phyloP scores from a whole-genome alignment of 1,284 basidiomycete genomes.

The Apiotrichum domesticum region DNA sequence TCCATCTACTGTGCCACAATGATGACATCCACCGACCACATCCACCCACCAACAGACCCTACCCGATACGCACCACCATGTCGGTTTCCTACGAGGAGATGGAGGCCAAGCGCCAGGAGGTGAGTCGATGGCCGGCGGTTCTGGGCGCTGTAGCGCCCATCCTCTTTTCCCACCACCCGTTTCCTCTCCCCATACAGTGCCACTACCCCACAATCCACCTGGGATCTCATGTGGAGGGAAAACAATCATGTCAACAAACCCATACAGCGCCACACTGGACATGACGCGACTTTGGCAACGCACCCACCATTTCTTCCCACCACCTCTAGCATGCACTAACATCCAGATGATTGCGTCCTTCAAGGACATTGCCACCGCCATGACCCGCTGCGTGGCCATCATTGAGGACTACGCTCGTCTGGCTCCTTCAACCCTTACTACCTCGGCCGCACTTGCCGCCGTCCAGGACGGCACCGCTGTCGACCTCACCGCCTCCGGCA shows the following conservation, averaged over 20 bases:
- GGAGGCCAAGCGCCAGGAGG: conserved; percentile 43
- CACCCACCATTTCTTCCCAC: too few relatives aligned
- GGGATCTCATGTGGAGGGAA: too few relatives aligned
- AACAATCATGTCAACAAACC: too few relatives aligned
- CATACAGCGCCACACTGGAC: too few relatives aligned
- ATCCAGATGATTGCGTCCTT: conserved; percentile 46
- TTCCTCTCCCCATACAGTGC: too few relatives aligned
- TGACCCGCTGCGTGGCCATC: conserved; percentile 40
- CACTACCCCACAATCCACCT: too few relatives aligned
- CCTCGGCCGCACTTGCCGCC: conserved; percentile 17
- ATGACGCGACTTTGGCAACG: too few relatives aligned
- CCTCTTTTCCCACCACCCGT: too few relatives aligned
- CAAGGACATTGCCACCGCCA: conserved; percentile 43
- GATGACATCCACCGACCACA: too few relatives aligned
- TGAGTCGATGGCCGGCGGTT: conserved; percentile 17
- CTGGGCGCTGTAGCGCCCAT: too few relatives aligned
- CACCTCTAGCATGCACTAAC: too few relatives aligned
- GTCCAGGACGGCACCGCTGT: conserved; percentile 14
- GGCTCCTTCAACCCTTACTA: conserved; percentile 30
- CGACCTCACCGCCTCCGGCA: conserved; percentile 15
- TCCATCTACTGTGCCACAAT: too few relatives aligned
- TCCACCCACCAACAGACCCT: neutral
- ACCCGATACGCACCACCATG: conserved; percentile 14
- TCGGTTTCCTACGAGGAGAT: conserved; percentile 40
- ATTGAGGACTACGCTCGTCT: conserved; percentile 44